Evolutionary conservation across 2,329 filamentous ascomycete genomes (phyloP).

Genomic region (Sordariomycetes sp.): DNA sequence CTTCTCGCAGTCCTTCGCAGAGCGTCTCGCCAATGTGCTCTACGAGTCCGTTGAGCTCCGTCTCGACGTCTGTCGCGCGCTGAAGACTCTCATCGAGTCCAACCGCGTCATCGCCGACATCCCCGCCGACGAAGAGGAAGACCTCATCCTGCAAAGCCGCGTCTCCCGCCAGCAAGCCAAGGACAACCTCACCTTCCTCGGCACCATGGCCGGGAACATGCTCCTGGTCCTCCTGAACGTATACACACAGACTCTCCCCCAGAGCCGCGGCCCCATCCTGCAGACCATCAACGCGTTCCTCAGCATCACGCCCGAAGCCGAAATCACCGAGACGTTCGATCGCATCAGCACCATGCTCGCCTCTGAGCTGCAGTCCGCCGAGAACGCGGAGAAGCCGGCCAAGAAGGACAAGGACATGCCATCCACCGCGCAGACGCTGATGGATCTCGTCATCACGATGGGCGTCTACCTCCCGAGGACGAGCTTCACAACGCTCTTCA

Average conservation of each 20-base stretch:
- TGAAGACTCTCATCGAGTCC: conserved; percentile 84
- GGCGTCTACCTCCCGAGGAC: conserved; percentile 84
- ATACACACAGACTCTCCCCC: conserved; percentile 90
- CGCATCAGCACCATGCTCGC: conserved; percentile 81
- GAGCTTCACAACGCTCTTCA: conserved; percentile 78
- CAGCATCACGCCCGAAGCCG: conserved; percentile 70
- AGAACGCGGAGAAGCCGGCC: conserved; percentile 51
- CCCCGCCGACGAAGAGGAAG: conserved; percentile 58
- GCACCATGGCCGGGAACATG: conserved; percentile 74
- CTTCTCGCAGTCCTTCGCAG: conserved; percentile 84
- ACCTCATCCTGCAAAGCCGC: conserved; percentile 68
- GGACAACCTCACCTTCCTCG: conserved; percentile 75
- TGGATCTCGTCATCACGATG: conserved; percentile 95
- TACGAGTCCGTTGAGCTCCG: conserved; percentile 88
- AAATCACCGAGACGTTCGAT: conserved; percentile 81
- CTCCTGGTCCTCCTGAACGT: conserved; percentile 98
- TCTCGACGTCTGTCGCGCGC: conserved; percentile 74
- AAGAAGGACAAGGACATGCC: conserved; percentile 67
- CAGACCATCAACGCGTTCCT: conserved; percentile 93
- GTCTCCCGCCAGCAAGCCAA: conserved; percentile 66
- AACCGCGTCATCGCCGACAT: conserved; percentile 73
- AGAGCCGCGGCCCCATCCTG: conserved; percentile 82
- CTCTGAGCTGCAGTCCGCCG: conserved; percentile 49
- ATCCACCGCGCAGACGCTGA: conserved; percentile 85
- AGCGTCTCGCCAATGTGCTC: conserved; percentile 81